These are phyloP conservation scores for Heliosperma pusillum DNA, from an alignment of 148 eudicot genomes.

Conservation along the genomic window DNA sequence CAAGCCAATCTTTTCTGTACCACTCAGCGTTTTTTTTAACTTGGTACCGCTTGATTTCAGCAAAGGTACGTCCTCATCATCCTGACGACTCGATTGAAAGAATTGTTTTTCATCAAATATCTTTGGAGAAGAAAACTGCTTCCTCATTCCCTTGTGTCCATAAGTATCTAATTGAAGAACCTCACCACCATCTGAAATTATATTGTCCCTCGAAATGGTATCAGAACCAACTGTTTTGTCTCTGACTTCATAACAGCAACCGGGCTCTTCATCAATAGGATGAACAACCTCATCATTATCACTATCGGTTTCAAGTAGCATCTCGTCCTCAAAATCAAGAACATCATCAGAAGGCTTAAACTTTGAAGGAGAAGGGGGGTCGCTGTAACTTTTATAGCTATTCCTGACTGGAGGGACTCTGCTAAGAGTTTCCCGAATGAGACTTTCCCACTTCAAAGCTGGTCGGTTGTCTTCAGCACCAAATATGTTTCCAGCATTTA, in stretches of 20 bases:
- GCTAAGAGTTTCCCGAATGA: conserved; percentile 66
- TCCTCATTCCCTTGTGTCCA: conserved; percentile 33
- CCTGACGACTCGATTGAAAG: conserved; percentile 36
- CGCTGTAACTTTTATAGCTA: conserved; percentile 77
- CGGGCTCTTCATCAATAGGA: conserved; percentile 58
- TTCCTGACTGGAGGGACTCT: conserved; percentile 43
- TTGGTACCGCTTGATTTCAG: conserved; percentile 23
- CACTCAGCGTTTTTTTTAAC: conserved; percentile 55
- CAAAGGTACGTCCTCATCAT: conserved; percentile 23
- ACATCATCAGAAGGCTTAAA: conserved; percentile 72
- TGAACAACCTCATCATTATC: conserved; percentile 64
- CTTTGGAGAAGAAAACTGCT: conserved; percentile 45
- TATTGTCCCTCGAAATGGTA: conserved; percentile 10
- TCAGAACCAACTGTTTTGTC: conserved; percentile 29
- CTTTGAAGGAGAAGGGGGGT: conserved; percentile 90
- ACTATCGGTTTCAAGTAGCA: conserved; percentile 58
- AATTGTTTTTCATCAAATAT: conserved; percentile 46
- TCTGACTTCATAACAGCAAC: conserved; percentile 34
- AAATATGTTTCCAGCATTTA: conserved; percentile 92
- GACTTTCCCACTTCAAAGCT: conserved; percentile 72
- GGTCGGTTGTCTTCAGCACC: conserved; percentile 89
- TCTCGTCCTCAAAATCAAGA: conserved; percentile 70
- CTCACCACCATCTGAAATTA: conserved; percentile 27
- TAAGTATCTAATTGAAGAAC: conserved; percentile 15
- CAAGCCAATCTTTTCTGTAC: conserved; percentile 67